phyloP scores from a whole-genome alignment of 441 rosid genomes.

The Hura crepitans region DNA sequence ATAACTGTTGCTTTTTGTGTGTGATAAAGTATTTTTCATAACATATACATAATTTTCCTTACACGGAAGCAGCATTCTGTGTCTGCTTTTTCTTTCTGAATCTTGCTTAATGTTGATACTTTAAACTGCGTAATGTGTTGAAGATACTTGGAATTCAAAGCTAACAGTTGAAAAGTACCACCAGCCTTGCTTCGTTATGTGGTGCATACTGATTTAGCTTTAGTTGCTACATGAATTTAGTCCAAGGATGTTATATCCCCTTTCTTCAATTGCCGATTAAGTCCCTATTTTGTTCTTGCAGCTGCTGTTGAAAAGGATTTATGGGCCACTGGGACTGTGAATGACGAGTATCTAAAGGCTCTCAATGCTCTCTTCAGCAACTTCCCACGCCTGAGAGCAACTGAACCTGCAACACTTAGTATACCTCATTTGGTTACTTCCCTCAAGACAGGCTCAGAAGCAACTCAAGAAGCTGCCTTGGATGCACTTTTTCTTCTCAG shows the following conservation, averaged over 20 bases:
- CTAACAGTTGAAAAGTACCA: not conserved
- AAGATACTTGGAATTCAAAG: not conserved
- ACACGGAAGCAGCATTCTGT: not conserved
- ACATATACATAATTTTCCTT: not conserved
- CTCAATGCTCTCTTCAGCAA: constrained; percentile 88
- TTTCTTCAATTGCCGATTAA: constrained; percentile 12
- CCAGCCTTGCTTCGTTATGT: not conserved
- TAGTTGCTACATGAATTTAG: constrained; percentile 11
- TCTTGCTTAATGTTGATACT: not conserved
- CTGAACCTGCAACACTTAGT: constrained; percentile 97
- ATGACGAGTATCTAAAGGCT: constrained; percentile 94
- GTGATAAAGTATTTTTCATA: not conserved
- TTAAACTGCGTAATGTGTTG: constrained; percentile 1
- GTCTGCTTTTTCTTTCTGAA: not conserved
- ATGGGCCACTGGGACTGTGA: constrained; percentile 96
- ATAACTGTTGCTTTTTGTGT: not conserved
- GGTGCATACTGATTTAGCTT: constrained; percentile 4
- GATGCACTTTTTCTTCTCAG: constrained; percentile 93
- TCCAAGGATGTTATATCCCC: constrained; percentile 1
- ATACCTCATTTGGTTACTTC: constrained; percentile 95
- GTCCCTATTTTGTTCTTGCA: constrained; percentile 39
- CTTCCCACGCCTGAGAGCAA: constrained; percentile 97
- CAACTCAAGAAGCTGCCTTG: constrained; percentile 98
- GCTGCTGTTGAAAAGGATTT: constrained; percentile 99
- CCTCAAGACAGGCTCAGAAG: constrained; percentile 93